Evolutionary conservation across 495 filamentous ascomycete species (phyloP), one percentile per base, ranked within the genome.

Genomic region (Aspergillus nidulans): DNA sequence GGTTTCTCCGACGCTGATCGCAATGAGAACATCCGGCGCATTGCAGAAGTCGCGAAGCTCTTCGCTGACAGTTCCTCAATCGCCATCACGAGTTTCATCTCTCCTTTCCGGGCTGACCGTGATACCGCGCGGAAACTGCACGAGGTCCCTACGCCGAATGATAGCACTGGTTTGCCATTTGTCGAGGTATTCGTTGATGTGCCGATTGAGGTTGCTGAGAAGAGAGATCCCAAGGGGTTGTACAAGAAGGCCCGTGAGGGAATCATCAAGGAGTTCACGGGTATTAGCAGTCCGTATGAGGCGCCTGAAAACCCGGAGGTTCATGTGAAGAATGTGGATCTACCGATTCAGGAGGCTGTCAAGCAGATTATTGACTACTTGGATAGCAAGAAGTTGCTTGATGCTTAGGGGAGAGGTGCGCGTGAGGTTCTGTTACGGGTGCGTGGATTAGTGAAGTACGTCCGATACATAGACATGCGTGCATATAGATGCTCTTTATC

Each of bases 241-340:
- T 98, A 98, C 68, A 95, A 95, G 83, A 96, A 96, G 83, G 94
- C 94, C 6, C 78, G 92, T 16, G 85, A 85, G 46, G 94, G 94
- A 13, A 81, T 92, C 66, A 96, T 97, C 66, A 92, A 92, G 77
- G 91, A 97, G 60, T 98, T 98, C 66, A 98, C 94, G 12, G 95
- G 94, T 9, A 90, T 98, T 56, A 76, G 71, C 54, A 90, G 91
- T 25, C 94, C 94, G 4, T 98, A 98, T 71, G 94, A 98, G 81
- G 87, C 81, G 43, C 95, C 94, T 19, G 83, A 85, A 69, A 80
- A 82, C 53, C 83, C 94, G 8, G 94, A 98, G 80, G 86, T 97
- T 57, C 84, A 85, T 59, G 85, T 98, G 59, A 77, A 80, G 70
- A 92, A 86, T 34, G 81, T 87, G 52, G 78, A 90, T 75, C 74